Evolutionary conservation across 306 rosid species (phyloP).

Genomic region (Betula pendula): DNA sequence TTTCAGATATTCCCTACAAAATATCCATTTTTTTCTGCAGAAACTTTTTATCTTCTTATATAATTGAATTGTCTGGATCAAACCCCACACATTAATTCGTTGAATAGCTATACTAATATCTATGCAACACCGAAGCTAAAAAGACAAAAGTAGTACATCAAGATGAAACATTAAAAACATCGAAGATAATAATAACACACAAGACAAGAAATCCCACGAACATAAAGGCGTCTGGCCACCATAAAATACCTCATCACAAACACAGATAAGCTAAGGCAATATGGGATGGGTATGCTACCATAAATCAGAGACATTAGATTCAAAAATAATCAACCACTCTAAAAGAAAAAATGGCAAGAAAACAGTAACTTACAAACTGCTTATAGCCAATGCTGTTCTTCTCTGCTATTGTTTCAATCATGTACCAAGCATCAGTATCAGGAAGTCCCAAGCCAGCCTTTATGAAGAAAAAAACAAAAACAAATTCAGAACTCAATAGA

Average conservation of each 20-base stretch:
- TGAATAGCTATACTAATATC: not conserved
- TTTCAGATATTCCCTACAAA: not conserved
- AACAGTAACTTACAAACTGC: constrained; percentile 71
- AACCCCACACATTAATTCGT: not conserved
- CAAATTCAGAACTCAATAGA: constrained; percentile 24
- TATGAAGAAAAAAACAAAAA: constrained; percentile 26
- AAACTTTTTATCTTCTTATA: not conserved
- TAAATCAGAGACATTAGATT: constrained; percentile 16
- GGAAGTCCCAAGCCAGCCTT: constrained; percentile 98
- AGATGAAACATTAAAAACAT: not conserved
- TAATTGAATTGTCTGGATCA: not conserved
- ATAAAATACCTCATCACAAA: not conserved
- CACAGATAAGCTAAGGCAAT: constrained; percentile 2
- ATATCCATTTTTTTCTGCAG: not conserved
- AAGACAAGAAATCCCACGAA: not conserved
- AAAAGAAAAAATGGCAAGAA: not conserved
- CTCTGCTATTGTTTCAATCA: constrained; percentile 93
- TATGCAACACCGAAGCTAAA: not conserved
- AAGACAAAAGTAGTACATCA: not conserved
- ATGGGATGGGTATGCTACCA: constrained; percentile 14
- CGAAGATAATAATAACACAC: not conserved
- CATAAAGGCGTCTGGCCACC: not conserved
- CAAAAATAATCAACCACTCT: constrained; percentile 4
- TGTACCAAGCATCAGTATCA: constrained; percentile 91
- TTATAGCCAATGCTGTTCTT: constrained; percentile 87